Evolutionary conservation across 2,329 filamentous ascomycete genomes (phyloP).

Genomic region (Ceratocystis colombiana): DNA sequence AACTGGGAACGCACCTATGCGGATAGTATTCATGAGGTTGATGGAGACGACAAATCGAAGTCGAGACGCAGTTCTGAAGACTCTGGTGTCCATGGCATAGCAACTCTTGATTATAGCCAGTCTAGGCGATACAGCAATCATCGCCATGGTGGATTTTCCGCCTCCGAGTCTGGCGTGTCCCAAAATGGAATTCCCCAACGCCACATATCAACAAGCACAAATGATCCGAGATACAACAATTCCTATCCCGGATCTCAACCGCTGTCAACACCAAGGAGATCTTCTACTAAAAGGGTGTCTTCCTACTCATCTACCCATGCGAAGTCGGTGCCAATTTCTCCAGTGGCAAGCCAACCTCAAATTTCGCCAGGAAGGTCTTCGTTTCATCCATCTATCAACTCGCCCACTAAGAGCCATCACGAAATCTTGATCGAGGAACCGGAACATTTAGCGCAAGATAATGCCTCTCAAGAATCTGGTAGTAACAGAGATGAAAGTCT

Average conservation of each 20-base stretch:
- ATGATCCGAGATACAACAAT: not conserved
- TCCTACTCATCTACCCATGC: not conserved
- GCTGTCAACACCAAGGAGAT: not conserved
- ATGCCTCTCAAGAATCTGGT: not conserved
- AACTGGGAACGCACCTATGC: conserved; percentile 75
- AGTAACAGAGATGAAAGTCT: conserved; percentile 37
- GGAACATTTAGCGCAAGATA: not conserved
- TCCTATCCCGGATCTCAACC: not conserved
- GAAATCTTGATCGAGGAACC: not conserved
- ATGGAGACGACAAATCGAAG: not conserved
- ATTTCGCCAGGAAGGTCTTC: not conserved
- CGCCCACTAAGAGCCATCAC: not conserved
- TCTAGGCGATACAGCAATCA: not conserved
- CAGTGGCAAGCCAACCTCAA: not conserved
- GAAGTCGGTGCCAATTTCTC: not conserved
- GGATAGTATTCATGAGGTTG: conserved; percentile 28
- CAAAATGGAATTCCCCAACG: not conserved
- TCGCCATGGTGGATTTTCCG: not conserved
- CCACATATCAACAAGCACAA: not conserved
- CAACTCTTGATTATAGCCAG: not conserved
- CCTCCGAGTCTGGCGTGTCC: not conserved
- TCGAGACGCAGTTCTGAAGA: conserved; percentile 19
- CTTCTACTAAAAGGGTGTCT: not conserved
- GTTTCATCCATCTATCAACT: not conserved
- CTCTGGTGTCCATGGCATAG: conserved; percentile 20